Conservation (phyloP, 2,329 filamentous ascomycete species). For the Curvularia sp. region DNA sequence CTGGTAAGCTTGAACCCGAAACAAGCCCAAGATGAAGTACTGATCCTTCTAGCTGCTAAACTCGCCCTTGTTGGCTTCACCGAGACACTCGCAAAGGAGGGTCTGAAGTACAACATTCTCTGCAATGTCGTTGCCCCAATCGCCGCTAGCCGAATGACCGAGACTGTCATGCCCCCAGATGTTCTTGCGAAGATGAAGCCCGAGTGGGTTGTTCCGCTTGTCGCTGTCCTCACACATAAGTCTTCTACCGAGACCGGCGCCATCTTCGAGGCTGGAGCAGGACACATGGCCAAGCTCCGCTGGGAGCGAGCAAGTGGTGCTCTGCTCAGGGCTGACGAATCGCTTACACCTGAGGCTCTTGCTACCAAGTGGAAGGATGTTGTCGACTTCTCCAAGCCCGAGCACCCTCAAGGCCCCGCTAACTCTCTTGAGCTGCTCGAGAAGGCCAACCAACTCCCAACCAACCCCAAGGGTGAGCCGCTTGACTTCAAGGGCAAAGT, state of each 20-base stretch:
- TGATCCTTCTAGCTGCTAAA: conserved; percentile 73
- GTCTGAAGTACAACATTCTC: conserved; percentile 96
- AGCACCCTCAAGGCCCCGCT: conserved; percentile 82
- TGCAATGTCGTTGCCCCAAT: conserved; percentile 95
- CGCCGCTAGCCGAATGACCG: conserved; percentile 93
- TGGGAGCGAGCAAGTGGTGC: conserved; percentile 94
- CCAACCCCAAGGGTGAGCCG: conserved; percentile 44
- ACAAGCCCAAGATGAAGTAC: conserved; percentile 22
- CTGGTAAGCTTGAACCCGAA: conserved; percentile 58
- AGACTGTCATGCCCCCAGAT: conserved; percentile 95
- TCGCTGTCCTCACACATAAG: conserved; percentile 86
- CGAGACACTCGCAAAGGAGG: conserved; percentile 97
- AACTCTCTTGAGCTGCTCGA: conserved; percentile 80
- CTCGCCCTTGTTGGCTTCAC: conserved; percentile 95
- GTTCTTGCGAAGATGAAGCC: conserved; percentile 85
- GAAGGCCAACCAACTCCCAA: conserved; percentile 38
- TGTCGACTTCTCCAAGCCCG: conserved; percentile 81
- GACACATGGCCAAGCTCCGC: conserved; percentile 88
- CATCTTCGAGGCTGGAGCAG: conserved; percentile 94
- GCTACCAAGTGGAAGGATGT: conserved; percentile 90
- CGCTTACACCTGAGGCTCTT: conserved; percentile 85
- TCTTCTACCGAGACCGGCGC: conserved; percentile 86
- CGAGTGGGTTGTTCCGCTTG: conserved; percentile 93
- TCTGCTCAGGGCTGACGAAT: conserved; percentile 85
- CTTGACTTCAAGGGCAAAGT: conserved; percentile 51